Percentiles rank a stretch among this genome's conserved stretches.
Conservation (phyloP, 2,329 filamentous ascomycete genomes). For the Grosmannia huntii region DNA sequence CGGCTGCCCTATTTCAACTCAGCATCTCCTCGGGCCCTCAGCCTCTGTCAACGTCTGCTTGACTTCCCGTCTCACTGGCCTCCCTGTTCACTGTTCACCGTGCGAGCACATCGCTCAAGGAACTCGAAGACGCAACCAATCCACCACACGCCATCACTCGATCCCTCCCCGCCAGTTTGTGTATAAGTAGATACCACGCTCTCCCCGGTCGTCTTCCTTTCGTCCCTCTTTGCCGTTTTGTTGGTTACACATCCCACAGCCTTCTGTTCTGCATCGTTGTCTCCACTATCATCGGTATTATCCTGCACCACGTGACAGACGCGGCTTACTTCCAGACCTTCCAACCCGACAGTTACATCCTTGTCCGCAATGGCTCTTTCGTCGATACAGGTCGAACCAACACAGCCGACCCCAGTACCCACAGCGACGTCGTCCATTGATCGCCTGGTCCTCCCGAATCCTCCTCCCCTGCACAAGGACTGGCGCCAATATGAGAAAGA, state of each 20-base stretch:
- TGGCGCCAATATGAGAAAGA: constrained; percentile 27
- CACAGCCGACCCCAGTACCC: not conserved
- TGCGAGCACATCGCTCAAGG: not conserved
- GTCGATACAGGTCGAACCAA: not conserved
- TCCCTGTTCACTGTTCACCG: not conserved
- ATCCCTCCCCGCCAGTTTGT: not conserved
- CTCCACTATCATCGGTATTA: not conserved
- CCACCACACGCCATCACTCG: not conserved
- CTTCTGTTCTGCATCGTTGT: not conserved
- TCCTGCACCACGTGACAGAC: not conserved
- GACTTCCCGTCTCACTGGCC: not conserved
- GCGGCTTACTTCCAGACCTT: not conserved
- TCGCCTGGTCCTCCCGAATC: constrained; percentile 17
- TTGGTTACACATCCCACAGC: not conserved
- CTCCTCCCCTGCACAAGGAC: constrained; percentile 25
- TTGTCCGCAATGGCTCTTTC: not conserved
- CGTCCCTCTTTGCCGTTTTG: not conserved
- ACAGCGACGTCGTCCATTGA: constrained; percentile 3
- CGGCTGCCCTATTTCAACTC: not conserved
- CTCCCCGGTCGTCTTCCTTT: not conserved
- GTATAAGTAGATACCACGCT: not conserved
- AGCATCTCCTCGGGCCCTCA: not conserved
- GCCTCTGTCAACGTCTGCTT: not conserved
- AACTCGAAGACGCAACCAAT: not conserved
- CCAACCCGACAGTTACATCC: not conserved